Base-by-base conservation (phyloP, 2,329 filamentous ascomycete genomes). In the Arthrobotrys pseudoclavata region DNA sequence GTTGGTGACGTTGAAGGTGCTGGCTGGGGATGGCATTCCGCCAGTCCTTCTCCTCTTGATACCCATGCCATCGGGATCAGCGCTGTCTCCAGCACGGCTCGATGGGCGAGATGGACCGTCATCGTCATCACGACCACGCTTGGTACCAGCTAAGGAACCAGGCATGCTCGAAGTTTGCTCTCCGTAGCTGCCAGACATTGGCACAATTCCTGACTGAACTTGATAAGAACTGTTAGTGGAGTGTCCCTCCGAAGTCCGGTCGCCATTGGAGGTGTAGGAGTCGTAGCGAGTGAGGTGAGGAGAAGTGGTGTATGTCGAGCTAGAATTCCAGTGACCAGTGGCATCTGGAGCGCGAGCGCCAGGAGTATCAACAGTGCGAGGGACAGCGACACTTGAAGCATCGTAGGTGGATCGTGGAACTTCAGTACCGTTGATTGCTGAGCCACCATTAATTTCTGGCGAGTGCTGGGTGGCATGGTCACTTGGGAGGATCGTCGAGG, bases 241-340 rank as follows among this genome's bases (percentile, higher is more conserved):
- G 80, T 92, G 90, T 4, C 87, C 85, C 24, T 91, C 87, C 15
- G 89, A 87, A 37, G 89, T 88, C 83, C 96, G 96, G 5, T 90
- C 88, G 80, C 96, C 92, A 61, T 87, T 87, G 20, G 87, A 85
- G 12, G 89, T 84, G 31, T 86, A 87, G n/a, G 91, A 91, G 80
- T 92, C 93, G 57, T 94, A 96, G 15, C 91, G 91, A 1, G 91
- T 91, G 87, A 97, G 91, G 79, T 97, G 93, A 4, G 92, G 89
- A 31, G 74, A 77, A 18, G 72, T 70, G 13, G 61, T 71, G 37
- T 77, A 77, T 50, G 67, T 63, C 7, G 74, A 77, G 31, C 45
- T 42, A 31, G 67, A 71, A 34, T 50, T 71, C 74, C 74, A 77
- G 47, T 77, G 74, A 13, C 61, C 45, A 34, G 61, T 69, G 24